Evolutionary conservation across 164 flowering plant genomes (phyloP).

Genomic region (Stephania japonica): DNA sequence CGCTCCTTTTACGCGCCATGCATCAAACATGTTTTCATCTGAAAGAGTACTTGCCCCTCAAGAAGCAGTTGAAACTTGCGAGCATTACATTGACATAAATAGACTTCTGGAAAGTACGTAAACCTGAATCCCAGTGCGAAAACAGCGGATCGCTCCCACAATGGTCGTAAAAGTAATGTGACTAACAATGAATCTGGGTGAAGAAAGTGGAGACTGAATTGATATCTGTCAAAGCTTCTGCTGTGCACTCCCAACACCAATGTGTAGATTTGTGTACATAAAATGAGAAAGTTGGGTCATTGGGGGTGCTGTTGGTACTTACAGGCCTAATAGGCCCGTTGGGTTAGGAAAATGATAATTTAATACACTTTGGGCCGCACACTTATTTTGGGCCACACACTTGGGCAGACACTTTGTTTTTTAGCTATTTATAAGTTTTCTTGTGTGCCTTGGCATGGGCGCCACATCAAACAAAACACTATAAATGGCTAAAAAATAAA

Average conservation of each 20-base stretch:
- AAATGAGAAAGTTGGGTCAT: not conserved
- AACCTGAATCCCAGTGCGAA: not conserved
- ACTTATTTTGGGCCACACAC: no score
- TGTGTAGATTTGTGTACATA: not conserved
- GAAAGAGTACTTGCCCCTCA: slow-evolving; percentile 56
- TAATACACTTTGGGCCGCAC: no score
- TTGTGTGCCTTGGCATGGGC: no score
- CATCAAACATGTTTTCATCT: slow-evolving; percentile 44
- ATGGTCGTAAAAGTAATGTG: not conserved
- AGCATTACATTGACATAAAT: slow-evolving; percentile 34
- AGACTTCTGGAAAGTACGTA: not conserved
- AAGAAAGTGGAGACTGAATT: not conserved
- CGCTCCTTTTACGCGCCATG: slow-evolving; percentile 38
- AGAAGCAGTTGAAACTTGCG: slow-evolving; percentile 70
- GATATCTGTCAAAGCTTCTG: not conserved
- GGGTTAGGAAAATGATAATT: no score
- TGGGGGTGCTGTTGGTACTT: no score
- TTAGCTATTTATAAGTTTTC: no score
- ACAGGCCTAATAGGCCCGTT: no score
- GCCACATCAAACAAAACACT: no score
- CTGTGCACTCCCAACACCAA: not conserved
- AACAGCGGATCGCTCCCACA: not conserved
- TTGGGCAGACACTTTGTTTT: no score
- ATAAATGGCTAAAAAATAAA: no score
- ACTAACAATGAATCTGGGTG: not conserved